phyloP scores from a whole-genome alignment of 116 monocot species.

The Posidonia oceanica region DNA sequence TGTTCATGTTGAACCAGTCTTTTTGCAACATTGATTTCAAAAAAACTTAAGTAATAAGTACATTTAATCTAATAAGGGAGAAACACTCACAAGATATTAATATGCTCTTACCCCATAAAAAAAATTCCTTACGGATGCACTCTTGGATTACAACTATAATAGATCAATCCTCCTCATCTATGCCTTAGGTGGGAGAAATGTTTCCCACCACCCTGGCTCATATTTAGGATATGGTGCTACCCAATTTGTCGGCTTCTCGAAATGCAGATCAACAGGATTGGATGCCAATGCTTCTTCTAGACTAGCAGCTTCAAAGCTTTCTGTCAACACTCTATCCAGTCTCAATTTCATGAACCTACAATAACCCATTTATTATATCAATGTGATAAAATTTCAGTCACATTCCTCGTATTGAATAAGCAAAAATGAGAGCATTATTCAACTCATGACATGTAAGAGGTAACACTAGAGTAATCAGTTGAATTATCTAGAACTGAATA shows the following conservation, averaged over 20 bases:
- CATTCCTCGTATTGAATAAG: neutral
- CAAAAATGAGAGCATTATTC: neutral
- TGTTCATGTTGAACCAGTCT: no score
- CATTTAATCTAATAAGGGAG: no score
- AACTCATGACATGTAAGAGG: no score
- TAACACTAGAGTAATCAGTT: no score
- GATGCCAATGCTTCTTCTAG: conserved; percentile 61
- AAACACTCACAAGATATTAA: no score
- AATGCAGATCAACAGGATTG: conserved; percentile 54
- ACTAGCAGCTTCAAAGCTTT: conserved; percentile 52
- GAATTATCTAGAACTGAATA: no score
- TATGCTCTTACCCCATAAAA: no score
- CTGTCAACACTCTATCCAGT: conserved; percentile 73
- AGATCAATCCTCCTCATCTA: neutral
- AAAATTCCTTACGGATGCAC: no score
- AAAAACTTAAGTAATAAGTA: no score
- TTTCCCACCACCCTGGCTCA: conserved; percentile 89
- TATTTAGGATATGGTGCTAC: conserved; percentile 90
- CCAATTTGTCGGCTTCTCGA: conserved; percentile 81
- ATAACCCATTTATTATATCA: neutral
- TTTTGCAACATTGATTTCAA: no score
- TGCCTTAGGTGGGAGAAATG: conserved; percentile 50
- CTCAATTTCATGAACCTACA: conserved; percentile 97
- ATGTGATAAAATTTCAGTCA: no score
- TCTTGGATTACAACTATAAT: no score